Base-by-base conservation (phyloP, 1,284 basidiomycete species). In the Grifola frondosa region DNA sequence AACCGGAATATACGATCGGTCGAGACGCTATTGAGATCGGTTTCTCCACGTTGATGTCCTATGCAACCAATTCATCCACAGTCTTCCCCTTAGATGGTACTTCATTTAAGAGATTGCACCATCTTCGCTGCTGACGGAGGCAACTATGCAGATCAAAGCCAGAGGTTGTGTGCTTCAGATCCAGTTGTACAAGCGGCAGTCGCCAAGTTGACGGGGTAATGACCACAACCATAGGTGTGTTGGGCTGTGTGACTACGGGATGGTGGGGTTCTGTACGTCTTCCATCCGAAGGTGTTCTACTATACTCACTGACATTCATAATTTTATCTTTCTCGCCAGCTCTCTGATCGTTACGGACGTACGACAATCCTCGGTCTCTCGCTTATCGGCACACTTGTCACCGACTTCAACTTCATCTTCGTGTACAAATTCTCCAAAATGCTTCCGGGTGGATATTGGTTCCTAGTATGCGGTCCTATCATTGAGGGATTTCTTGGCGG, bases 401-500 rank as follows among this genome's bases (percentile, higher is more conserved):
- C 75, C 54, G 87, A 92, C 53, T 53, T 78, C 20, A 79, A 70
- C 48, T 84, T 91, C 54, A 74, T 93, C 38, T 57, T 84, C 39
- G 84, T 88, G 8, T 72, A 79, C 23, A 70, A 68, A 37, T 84
- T 76, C 61, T 78, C 78, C 25, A 66, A 77, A 40, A 56, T 66
- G 13, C 66, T 90, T 6, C 88, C 88, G 1, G 88, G 90, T 5
- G 87, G 89, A 11, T 92, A 91, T 63, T 87, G 87, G 76, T 84
- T 90, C 59, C 71, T 94, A n/a, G 56, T 94, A 8, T 54, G 88
- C 11, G 87, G 87, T 1, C 80, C 85, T 8, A 55, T 82, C 4
- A 48, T 91, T 2, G 91, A 95, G 50, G 94, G 93, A 7, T 48
- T 76, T 4, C 64, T 92, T 6, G 94, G 94, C 46, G 88, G 94